Evolutionary conservation across 176 grass and related monocot genomes (phyloP), one percentile per base, ranked within the genome.

Genomic region (Oryza rufipogon): DNA sequence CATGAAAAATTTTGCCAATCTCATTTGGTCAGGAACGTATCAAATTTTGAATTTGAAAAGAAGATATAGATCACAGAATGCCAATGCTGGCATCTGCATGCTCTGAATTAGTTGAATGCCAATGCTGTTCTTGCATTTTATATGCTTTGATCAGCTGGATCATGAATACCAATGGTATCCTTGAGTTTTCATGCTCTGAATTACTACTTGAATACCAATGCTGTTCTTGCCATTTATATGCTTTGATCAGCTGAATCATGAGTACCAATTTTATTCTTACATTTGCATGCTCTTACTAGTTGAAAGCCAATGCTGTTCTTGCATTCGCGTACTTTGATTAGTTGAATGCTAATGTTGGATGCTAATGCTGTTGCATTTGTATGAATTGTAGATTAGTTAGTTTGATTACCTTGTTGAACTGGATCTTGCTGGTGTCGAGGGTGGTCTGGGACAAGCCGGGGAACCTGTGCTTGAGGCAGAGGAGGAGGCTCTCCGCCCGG

Each of bases 351-450:
- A 19, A 51, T 22, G 36, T 1, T 19, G 45, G 30, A 32, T 32
- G 30, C 30, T 32, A 32, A 32, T 32, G 30, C 30, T 32, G 30
- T 58, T 58, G 52, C 17, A 58, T 2, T 20, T 58, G 52, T 20
- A 56, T 56, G 16, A 17, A 36, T 36, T 58, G 20, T 6, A 16
- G 17, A 58, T 58, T 5, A 3, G 66, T 58, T 5, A 6, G 66
- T 49, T 49, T 4, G 1, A 11, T 76, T 88, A 99, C 96, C 96
- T 94, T 99, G 79, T 99, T 99, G 77, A 86, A 96, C 66, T 99
- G 96, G 67, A 99, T 99, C 86, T 96, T 99, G 88, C 93, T 96
- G 70, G 91, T 99, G 83, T 99, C 96, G 11, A 99, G 86, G 22
- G 96, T 99, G 69, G 96, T 99, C 75, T 99, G 96, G 15, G 96